Evolutionary conservation across 345 rosid species (phyloP).

Genomic region (Atalantia buxifolia): DNA sequence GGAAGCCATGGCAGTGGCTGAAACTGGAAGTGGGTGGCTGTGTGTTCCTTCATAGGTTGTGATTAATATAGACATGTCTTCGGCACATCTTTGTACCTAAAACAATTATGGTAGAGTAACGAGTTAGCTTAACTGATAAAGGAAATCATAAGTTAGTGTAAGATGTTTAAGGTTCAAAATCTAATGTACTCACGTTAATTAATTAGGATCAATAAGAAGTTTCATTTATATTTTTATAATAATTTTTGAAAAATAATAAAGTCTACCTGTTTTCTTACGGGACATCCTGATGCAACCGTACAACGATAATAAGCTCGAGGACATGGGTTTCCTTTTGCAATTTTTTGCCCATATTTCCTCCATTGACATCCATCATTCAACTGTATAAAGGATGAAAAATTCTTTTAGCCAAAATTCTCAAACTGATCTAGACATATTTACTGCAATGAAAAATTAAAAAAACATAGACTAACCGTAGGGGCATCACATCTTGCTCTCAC

Average conservation of each 20-base stretch:
- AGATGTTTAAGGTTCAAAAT: too few species aligned
- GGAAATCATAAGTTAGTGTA: too few species aligned
- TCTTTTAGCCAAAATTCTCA: neutral
- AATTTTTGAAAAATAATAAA: too few species aligned
- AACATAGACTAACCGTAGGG: constrained; percentile 49
- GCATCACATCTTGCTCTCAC: constrained; percentile 87
- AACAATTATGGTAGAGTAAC: neutral
- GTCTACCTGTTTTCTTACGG: constrained; percentile 87
- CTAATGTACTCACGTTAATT: too few species aligned
- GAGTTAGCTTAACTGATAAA: neutral
- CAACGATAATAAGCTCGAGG: constrained; percentile 93
- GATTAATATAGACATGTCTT: constrained; percentile 68
- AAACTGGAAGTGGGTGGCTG: constrained; percentile 63
- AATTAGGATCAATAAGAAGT: too few species aligned
- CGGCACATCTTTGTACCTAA: constrained; percentile 78
- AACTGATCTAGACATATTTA: neutral
- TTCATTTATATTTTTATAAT: too few species aligned
- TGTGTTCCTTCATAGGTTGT: constrained; percentile 84
- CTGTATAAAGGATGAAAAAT: constrained; percentile 26
- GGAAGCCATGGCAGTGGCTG: constrained; percentile 83
- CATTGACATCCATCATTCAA: constrained; percentile 97
- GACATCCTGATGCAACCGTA: constrained; percentile 75
- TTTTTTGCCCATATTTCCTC: constrained; percentile 96
- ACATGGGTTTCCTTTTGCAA: constrained; percentile 86
- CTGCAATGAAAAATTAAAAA: neutral